phyloP scores from a whole-genome alignment of 1,139 yeast genomes.

The Pichia sorboxylosa region DNA sequence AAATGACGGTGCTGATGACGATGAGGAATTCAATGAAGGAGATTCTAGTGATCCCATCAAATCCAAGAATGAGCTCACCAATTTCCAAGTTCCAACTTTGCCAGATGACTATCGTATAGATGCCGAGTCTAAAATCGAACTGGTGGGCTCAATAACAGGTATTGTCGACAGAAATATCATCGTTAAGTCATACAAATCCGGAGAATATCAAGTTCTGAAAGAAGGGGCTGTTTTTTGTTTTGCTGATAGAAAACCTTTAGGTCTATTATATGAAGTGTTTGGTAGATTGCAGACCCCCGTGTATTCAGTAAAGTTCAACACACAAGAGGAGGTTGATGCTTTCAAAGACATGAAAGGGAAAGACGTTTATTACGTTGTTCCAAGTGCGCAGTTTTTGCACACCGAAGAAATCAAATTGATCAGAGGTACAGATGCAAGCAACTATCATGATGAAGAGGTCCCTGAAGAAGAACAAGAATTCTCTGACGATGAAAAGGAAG shows the following conservation, averaged over 20 bases:
- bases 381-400: slow-evolving; percentile 66
- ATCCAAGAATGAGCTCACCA: slow-evolving; percentile 65
- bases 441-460: slow-evolving; percentile 87
- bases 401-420: slow-evolving; percentile 59
- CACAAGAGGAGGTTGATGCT: slow-evolving; percentile 36
- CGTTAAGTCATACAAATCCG: slow-evolving; percentile 65
- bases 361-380: slow-evolving; percentile 65
- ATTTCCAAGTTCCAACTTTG: slow-evolving; percentile 56
- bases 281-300: slow-evolving; percentile 83
- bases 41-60: slow-evolving; percentile 47
- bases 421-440: slow-evolving; percentile 92
- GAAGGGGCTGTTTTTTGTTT: slow-evolving; percentile 77
- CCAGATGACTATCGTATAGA: slow-evolving; percentile 58
- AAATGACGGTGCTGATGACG: slow-evolving; percentile 16
- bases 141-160: slow-evolving; percentile 59
- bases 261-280: slow-evolving; percentile 79
- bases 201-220: slow-evolving; percentile 72
- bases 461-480: slow-evolving; percentile 91
- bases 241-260: slow-evolving; percentile 62
- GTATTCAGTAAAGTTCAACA: slow-evolving; percentile 61
- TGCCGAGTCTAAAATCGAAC: slow-evolving; percentile 53
- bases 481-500: slow-evolving; percentile 85
- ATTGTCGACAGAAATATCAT: slow-evolving; percentile 65
- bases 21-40: slow-evolving; percentile 28
- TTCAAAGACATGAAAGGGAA: slow-evolving; percentile 41